A percentile compares a stretch with the other conserved stretches of the same genome.
phyloP scores from a whole-genome alignment of 2,329 filamentous ascomycete species.

The Colletotrichum kahawae region DNA sequence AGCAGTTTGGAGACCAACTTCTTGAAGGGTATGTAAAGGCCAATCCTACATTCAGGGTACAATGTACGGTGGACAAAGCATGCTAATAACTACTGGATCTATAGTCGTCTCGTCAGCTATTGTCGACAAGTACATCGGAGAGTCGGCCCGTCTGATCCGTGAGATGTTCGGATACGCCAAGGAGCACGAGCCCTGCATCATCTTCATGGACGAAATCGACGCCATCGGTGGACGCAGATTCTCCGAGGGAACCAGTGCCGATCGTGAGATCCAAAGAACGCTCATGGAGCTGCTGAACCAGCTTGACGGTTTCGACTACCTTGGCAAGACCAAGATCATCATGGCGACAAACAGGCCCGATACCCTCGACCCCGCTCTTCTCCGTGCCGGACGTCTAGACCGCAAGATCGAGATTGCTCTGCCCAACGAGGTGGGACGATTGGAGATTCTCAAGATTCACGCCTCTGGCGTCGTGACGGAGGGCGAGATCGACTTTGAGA shows the following conservation, averaged over 20 bases:
- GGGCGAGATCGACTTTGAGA: conserved; percentile 98
- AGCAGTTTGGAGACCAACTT: conserved; percentile 98
- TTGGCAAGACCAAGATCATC: conserved; percentile 99
- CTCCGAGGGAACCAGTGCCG: conserved; percentile 95
- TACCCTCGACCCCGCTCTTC: conserved; percentile 89
- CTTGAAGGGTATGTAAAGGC: conserved; percentile 76
- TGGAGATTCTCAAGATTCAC: conserved; percentile 99
- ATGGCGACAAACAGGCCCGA: conserved; percentile 99
- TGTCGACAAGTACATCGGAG: conserved; percentile 99
- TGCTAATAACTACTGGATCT: conserved; percentile 24
- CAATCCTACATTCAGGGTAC: not conserved
- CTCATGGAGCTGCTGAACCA: conserved; percentile 99
- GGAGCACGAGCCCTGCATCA: conserved; percentile 99
- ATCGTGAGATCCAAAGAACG: conserved; percentile 97
- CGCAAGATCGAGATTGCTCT: conserved; percentile 98
- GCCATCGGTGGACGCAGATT: conserved; percentile 97
- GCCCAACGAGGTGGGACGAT: conserved; percentile 92
- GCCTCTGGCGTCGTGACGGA: conserved; percentile 84
- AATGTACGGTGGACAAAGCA: not conserved
- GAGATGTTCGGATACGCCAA: conserved; percentile 99
- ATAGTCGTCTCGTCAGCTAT: conserved; percentile 97
- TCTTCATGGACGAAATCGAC: conserved; percentile 99
- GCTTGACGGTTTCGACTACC: conserved; percentile 97
- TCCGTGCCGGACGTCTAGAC: conserved; percentile 92
- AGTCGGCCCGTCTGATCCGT: conserved; percentile 94